Conservation (phyloP, 331 rosid species). For the Malus hybrid region DNA sequence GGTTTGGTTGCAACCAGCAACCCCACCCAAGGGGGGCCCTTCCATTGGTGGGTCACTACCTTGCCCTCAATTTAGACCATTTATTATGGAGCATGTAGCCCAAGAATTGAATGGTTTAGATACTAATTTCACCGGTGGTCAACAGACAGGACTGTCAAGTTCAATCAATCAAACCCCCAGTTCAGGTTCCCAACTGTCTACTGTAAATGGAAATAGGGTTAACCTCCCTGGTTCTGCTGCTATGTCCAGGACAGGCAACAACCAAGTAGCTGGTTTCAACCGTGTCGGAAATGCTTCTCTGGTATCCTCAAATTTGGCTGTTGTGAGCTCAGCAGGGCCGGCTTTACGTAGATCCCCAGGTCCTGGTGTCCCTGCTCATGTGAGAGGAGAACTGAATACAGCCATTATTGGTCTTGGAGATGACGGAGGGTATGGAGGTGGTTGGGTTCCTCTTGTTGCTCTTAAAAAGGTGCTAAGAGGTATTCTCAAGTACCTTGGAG, state of each 20-base stretch:
- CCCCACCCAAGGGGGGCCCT: slow-evolving; percentile 89
- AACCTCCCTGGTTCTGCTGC: slow-evolving; percentile 64
- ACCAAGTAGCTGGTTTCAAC: slow-evolving; percentile 61
- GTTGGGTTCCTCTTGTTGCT: slow-evolving; percentile 99
- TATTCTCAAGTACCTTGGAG: slow-evolving; percentile 97
- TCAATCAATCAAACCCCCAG: slow-evolving; percentile 54
- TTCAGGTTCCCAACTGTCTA: slow-evolving; percentile 53
- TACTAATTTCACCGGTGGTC: slow-evolving; percentile 64
- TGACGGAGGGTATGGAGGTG: slow-evolving; percentile 99
- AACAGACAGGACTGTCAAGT: slow-evolving; percentile 61
- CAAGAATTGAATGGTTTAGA: slow-evolving; percentile 93
- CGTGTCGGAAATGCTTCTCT: slow-evolving; percentile 77
- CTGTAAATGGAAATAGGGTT: slow-evolving; percentile 74
- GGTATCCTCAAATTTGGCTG: slow-evolving; percentile 76
- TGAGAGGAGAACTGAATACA: slow-evolving; percentile 93
- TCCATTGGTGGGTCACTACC: slow-evolving; percentile 90
- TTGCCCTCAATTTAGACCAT: slow-evolving; percentile 97
- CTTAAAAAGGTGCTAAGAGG: slow-evolving; percentile 97
- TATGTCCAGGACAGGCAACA: slow-evolving; percentile 64
- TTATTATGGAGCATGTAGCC: slow-evolving; percentile 98
- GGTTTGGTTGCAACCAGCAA: slow-evolving; percentile 99
- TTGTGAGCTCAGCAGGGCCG: slow-evolving; percentile 55
- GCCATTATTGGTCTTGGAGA: slow-evolving; percentile 99
- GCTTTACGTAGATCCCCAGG: slow-evolving; percentile 83
- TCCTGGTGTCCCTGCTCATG: slow-evolving; percentile 91